Conservation (phyloP, 768 basidiomycete genomes). For the Termitomyces sp. region DNA sequence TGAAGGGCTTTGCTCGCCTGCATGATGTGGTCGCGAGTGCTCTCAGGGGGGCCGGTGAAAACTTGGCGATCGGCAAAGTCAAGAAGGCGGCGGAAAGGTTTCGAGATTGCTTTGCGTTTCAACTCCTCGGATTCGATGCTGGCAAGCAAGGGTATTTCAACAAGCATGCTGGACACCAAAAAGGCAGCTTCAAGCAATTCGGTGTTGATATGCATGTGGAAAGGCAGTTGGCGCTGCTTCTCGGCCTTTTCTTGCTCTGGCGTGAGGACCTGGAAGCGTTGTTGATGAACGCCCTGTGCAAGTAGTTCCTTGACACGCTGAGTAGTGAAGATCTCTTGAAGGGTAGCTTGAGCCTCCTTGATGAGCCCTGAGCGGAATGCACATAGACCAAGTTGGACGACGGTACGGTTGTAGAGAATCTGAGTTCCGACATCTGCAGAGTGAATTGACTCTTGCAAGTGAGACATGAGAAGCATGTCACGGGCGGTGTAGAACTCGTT, state of each 20-base stretch:
- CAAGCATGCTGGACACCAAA: conserved; percentile 97
- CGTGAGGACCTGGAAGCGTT: conserved; percentile 80
- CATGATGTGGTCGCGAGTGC: conserved; percentile 98
- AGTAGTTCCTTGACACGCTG: conserved; percentile 97
- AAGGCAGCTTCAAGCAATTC: conserved; percentile 97
- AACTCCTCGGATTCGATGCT: conserved; percentile 93
- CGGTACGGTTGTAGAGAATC: conserved; percentile 95
- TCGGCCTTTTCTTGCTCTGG: conserved; percentile 98
- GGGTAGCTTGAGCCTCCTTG: conserved; percentile 87
- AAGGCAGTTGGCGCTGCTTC: conserved; percentile 92
- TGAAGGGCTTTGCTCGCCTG: conserved; percentile 97
- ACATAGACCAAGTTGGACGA: conserved; percentile 95
- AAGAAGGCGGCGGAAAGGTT: conserved; percentile 91
- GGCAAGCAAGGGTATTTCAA: conserved; percentile 93
- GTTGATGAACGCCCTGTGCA: conserved; percentile 94
- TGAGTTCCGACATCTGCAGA: conserved; percentile 96
- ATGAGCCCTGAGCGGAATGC: conserved; percentile 96
- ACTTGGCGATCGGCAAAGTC: conserved; percentile 98
- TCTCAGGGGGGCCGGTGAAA: conserved; percentile 98
- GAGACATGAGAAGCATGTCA: conserved; percentile 98
- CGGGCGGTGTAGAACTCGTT: conserved; percentile 96
- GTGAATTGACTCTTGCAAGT: conserved; percentile 94
- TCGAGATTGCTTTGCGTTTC: conserved; percentile 91
- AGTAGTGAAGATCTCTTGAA: conserved; percentile 95
- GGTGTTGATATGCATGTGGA: conserved; percentile 99